Evolutionary conservation across 306 rosid species (phyloP), one percentile per base, ranked within the genome.

Genomic region (Urtica urens): DNA sequence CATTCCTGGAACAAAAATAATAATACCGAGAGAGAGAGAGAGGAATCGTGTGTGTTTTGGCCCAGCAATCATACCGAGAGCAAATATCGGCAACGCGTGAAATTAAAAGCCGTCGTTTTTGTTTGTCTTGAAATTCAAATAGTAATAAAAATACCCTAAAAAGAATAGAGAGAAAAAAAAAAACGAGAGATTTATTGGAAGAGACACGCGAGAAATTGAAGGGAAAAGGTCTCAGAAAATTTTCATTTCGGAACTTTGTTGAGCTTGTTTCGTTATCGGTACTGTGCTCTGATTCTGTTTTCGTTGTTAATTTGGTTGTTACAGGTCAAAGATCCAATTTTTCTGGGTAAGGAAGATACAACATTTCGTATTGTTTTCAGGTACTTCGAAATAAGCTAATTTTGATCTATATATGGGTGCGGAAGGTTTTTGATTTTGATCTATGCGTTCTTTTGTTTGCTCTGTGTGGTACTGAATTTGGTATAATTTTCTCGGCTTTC

Each of bases 121-220:
- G 33, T 21, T 27, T 55, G 33, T 8, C 46, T 49, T 34, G 10
- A 7, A 22, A 33, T 5, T n/a, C n/a, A n/a, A n/a, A n/a, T n/a
- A n/a, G n/a, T n/a, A n/a, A n/a, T n/a, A n/a, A n/a, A n/a, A n/a
- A n/a, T n/a, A n/a, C n/a, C n/a, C n/a, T n/a, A n/a, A 51, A 38
- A 38, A 21, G 40, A 42, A 23, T 6, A 8, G 10, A 16, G 12
- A n/a, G 28, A 35, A 53, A 33, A 46, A 23, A 44, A 21, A 23
- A 43, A 43, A 19, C 12, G 22, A 3, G 10, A 4, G 19, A 3
- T 5, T 2, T 26, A 31, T 42, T 19, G 29, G 54, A 28, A 51
- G n/a, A 8, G 49, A 41, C 46, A 67, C 17, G 66, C 23, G 30
- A 46, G 60, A 44, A 34, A 62, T 34, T 41, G 66, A 23, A 50